Conservation (phyloP, 768 basidiomycete species). For the Leccinum variicolor region DNA sequence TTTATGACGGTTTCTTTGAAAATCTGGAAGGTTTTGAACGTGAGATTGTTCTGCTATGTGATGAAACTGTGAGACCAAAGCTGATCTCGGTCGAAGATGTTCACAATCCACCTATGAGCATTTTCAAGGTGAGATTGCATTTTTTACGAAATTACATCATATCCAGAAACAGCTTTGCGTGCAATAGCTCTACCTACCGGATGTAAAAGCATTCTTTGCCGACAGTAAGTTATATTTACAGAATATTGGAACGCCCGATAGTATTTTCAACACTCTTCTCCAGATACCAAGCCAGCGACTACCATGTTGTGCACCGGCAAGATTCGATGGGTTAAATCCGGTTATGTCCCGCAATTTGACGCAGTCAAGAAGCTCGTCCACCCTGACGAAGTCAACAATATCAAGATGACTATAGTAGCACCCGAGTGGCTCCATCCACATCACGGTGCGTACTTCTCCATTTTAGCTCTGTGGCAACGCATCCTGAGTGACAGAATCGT, state of each 20-base stretch:
- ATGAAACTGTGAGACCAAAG: not conserved
- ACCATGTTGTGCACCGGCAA: slow-evolving; percentile 46
- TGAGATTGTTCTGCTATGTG: not conserved
- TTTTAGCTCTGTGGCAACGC: not conserved
- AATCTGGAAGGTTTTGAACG: slow-evolving; percentile 26
- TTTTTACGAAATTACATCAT: too few relatives aligned
- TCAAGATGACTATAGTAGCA: slow-evolving; percentile 71
- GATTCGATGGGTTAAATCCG: slow-evolving; percentile 57
- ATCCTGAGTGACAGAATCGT: not conserved
- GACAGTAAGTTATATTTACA: slow-evolving; percentile 9
- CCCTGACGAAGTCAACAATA: slow-evolving; percentile 57
- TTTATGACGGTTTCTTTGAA: slow-evolving; percentile 29
- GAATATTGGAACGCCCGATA: not conserved
- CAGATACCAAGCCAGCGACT: slow-evolving; percentile 20
- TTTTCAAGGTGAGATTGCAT: slow-evolving; percentile 20
- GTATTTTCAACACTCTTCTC: not conserved
- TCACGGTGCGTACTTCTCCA: slow-evolving; percentile 41
- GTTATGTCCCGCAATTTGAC: slow-evolving; percentile 63
- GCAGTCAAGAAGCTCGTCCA: slow-evolving; percentile 55
- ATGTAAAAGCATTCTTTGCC: slow-evolving; percentile 19
- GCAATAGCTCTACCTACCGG: slow-evolving; percentile 24
- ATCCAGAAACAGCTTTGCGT: not conserved
- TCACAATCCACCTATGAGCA: slow-evolving; percentile 21
- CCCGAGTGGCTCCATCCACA: slow-evolving; percentile 72
- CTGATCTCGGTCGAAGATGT: slow-evolving; percentile 16